phyloP scores from a whole-genome alignment of 2,329 filamentous ascomycete genomes.

The Fusarium robinianum region DNA sequence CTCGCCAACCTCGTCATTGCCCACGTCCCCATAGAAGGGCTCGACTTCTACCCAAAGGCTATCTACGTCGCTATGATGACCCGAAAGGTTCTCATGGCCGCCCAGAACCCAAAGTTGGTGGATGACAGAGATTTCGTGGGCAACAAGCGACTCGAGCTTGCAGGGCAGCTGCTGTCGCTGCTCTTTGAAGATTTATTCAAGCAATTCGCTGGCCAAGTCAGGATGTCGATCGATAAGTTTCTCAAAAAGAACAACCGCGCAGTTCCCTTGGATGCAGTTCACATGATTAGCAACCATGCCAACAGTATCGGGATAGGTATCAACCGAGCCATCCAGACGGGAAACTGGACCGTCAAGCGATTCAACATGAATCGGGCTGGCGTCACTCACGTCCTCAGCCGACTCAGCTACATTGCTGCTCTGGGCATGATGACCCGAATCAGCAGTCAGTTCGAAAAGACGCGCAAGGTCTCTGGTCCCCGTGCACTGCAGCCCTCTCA shows the following conservation, averaged over 20 bases:
- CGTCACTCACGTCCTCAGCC: constrained; percentile 93
- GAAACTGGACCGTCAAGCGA: constrained; percentile 96
- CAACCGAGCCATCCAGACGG: constrained; percentile 94
- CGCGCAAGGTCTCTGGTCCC: constrained; percentile 92
- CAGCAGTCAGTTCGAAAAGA: constrained; percentile 98
- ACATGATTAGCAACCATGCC: constrained; percentile 81
- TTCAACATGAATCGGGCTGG: constrained; percentile 99
- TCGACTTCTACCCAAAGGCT: constrained; percentile 96
- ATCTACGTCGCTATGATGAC: constrained; percentile 98
- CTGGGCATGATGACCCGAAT: constrained; percentile 99
- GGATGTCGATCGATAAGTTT: constrained; percentile 92
- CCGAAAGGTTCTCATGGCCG: constrained; percentile 91
- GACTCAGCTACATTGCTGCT: constrained; percentile 93
- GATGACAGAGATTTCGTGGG: constrained; percentile 98
- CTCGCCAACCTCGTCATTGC: constrained; percentile 92
- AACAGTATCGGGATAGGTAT: constrained; percentile 90
- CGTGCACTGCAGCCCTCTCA: constrained; percentile 96
- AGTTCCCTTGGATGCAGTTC: constrained; percentile 83
- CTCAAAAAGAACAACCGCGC: constrained; percentile 92
- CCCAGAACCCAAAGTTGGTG: constrained; percentile 84
- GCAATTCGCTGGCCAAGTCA: constrained; percentile 86
- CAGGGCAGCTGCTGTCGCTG: constrained; percentile 89
- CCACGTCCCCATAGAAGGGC: constrained; percentile 86
- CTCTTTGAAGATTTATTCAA: constrained; percentile 99
- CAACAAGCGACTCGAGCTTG: constrained; percentile 94